Percentiles rank a stretch among this genome's conserved stretches.
Conservation (phyloP, 2,329 filamentous ascomycete genomes). For the Furcasterigmium furcatum region DNA sequence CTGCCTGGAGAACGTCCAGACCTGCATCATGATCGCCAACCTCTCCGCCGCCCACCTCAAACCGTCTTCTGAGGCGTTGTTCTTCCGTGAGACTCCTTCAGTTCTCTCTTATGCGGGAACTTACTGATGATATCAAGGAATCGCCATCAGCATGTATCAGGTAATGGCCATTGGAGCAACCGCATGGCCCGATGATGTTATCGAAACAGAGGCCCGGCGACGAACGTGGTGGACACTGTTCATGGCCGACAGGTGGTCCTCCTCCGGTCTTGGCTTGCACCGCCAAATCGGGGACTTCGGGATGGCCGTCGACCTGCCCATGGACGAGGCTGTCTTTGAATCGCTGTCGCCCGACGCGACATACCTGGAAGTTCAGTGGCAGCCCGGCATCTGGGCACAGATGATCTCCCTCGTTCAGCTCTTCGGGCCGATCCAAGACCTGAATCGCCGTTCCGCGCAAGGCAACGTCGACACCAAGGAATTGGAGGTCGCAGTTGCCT, state of each 20-base stretch:
- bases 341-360: conserved; percentile 6
- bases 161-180: conserved; percentile 7
- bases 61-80: conserved; percentile 21
- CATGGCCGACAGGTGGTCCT: conserved; percentile 14
- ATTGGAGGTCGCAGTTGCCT: not conserved
- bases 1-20: conserved; percentile 24
- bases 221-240: conserved; percentile 13
- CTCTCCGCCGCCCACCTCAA: conserved; percentile 18
- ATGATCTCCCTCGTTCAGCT: conserved; percentile 26
- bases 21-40: conserved; percentile 26
- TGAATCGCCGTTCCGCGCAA: conserved; percentile 21
- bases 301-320: conserved; percentile 10
- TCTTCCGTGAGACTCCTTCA: conserved; percentile 18
- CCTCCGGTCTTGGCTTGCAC: conserved; percentile 10
- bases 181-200: not conserved
- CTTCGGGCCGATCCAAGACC: conserved; percentile 27
- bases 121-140: not conserved
- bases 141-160: conserved; percentile 7
- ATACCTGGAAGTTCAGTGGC: conserved; percentile 6
- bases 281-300: conserved; percentile 8
- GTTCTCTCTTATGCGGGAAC: too few species aligned
- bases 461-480: conserved; percentile 7
- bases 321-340: conserved; percentile 19
- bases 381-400: conserved; percentile 27
- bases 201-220: conserved; percentile 7